phyloP scores from a whole-genome alignment of 2,329 filamentous ascomycete genomes.

The Colletotrichum limetticola region DNA sequence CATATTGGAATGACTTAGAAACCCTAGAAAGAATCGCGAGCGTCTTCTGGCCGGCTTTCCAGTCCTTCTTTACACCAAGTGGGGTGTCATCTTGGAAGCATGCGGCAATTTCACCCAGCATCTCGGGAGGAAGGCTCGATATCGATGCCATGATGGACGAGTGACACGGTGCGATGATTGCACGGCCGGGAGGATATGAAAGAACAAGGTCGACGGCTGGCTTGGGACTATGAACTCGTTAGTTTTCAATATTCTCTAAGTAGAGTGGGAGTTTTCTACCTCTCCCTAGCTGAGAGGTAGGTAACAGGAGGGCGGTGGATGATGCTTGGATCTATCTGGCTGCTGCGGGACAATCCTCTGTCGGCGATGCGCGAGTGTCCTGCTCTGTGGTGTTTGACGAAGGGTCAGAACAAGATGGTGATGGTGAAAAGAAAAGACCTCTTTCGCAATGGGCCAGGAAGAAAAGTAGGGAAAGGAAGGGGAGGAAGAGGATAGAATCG shows the following conservation, averaged over 20 bases:
- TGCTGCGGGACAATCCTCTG: neutral
- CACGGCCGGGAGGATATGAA: too few relatives aligned
- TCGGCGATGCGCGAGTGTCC: too few relatives aligned
- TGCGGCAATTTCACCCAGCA: neutral
- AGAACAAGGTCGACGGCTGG: neutral
- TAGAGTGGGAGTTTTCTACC: neutral
- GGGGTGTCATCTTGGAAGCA: neutral
- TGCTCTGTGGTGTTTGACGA: neutral
- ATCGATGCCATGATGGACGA: neutral
- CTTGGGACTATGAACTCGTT: neutral
- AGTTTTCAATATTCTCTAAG: neutral
- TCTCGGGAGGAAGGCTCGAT: neutral
- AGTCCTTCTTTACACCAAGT: rapidly evolving
- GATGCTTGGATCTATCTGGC: neutral
- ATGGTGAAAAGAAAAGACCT: neutral
- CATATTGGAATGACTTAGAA: neutral
- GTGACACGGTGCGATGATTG: neutral
- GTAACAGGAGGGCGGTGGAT: neutral
- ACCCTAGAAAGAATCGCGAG: neutral
- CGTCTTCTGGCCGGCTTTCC: neutral
- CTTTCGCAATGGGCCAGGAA: too few relatives aligned
- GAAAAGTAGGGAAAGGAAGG: neutral
- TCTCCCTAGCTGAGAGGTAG: neutral
- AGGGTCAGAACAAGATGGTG: rapidly evolving
- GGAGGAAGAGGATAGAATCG: neutral